A percentile compares a stretch with the other conserved stretches of the same genome.
Conservation (phyloP, 164 flowering plant species). For the Vitis riparia region DNA sequence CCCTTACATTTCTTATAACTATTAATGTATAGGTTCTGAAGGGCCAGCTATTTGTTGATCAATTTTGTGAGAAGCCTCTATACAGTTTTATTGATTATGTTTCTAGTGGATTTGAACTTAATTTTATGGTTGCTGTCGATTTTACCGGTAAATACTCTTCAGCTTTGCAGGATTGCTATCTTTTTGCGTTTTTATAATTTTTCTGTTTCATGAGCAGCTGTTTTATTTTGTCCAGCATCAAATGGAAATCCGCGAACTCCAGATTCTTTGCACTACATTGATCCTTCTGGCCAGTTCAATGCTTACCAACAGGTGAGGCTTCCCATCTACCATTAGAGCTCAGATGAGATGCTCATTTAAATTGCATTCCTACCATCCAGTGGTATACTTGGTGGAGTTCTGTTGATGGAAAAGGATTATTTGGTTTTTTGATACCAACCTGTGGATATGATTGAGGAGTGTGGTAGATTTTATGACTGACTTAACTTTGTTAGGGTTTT, state of each 20-base stretch:
- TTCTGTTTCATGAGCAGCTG: not conserved
- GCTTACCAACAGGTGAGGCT: conserved; percentile 82
- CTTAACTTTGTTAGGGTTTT: too few species aligned
- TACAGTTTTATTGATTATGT: conserved; percentile 88
- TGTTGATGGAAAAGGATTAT: not conserved
- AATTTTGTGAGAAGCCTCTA: conserved; percentile 52
- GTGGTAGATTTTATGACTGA: too few species aligned
- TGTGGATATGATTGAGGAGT: too few species aligned
- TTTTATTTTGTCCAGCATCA: conserved; percentile 53
- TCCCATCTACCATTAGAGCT: not conserved
- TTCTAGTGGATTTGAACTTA: conserved; percentile 87
- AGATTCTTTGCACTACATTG: conserved; percentile 82
- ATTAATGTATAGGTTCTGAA: conserved; percentile 51
- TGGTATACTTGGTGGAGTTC: too few species aligned
- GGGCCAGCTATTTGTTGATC: conserved; percentile 77
- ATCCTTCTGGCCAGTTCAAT: conserved; percentile 73
- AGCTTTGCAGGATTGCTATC: not conserved
- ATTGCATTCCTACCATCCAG: not conserved
- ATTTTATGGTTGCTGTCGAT: conserved; percentile 95
- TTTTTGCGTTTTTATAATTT: not conserved
- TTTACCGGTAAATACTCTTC: conserved; percentile 65
- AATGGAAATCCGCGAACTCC: conserved; percentile 80
- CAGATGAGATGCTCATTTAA: not conserved
- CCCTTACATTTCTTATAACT: not conserved
- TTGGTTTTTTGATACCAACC: too few species aligned